These are phyloP conservation scores for Xanthoceras sorbifolium DNA, from an alignment of 345 rosid genomes.

Conservation along the genomic window DNA sequence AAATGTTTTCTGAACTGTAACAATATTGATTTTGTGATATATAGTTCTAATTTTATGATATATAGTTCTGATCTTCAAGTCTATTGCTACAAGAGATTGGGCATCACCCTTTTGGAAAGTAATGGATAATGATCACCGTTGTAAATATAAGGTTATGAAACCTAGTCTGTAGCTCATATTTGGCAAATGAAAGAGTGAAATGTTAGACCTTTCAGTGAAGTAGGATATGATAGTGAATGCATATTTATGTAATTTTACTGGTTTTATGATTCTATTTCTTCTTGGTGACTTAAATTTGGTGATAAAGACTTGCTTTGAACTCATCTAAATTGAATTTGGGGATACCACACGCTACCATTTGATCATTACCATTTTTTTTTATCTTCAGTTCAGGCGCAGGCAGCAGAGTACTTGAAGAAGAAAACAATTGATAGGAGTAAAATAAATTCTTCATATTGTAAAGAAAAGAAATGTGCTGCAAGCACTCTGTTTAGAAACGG, in stretches of 20 bases:
- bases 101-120: background rate
- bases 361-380: slow-evolving; percentile 7
- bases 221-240: background rate
- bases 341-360: background rate
- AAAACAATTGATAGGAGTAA: slow-evolving; percentile 42
- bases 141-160: background rate
- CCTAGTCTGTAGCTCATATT: background rate
- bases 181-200: background rate
- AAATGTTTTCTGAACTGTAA: background rate
- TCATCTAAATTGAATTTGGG: background rate
- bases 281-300: background rate
- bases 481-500: slow-evolving; percentile 65
- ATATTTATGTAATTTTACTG: background rate
- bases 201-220: background rate
- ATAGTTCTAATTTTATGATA: background rate
- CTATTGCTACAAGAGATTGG: background rate
- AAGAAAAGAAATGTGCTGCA: slow-evolving; percentile 34
- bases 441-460: slow-evolving; percentile 21
- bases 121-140: background rate
- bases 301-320: background rate
- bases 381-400: slow-evolving; percentile 65
- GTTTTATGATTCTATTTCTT: background rate
- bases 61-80: background rate
- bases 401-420: slow-evolving; percentile 61
- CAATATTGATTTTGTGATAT: too few relatives aligned